A percentile compares a stretch with the other conserved stretches of the same genome.
phyloP scores from a whole-genome alignment of 768 basidiomycete species.

The Chiua virens region DNA sequence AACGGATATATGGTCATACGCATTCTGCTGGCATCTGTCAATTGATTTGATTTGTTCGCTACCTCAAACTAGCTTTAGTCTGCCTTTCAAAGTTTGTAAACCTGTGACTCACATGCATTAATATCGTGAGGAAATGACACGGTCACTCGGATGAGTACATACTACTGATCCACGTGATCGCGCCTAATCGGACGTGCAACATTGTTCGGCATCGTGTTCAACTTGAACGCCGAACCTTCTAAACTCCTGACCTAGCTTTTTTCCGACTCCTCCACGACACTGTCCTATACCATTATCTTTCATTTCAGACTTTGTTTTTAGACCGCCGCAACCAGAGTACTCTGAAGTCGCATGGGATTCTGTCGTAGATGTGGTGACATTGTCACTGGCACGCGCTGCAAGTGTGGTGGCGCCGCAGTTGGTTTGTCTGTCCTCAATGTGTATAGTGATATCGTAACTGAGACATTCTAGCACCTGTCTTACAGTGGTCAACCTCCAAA shows the following conservation, averaged over 20 bases:
- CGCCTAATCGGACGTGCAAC: not conserved
- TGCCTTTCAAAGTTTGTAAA: too few relatives aligned
- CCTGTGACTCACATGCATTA: too few relatives aligned
- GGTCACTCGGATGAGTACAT: too few relatives aligned
- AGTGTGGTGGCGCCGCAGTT: constrained; percentile 77
- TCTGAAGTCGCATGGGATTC: constrained; percentile 61
- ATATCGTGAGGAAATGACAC: too few relatives aligned
- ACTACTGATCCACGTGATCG: constrained; percentile 19
- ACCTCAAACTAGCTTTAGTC: not conserved
- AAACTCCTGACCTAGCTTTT: constrained; percentile 1
- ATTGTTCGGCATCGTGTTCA: constrained; percentile 10
- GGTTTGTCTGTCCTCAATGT: constrained; percentile 49
- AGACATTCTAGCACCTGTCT: constrained; percentile 55
- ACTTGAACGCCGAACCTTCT: not conserved
- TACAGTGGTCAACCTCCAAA: constrained; percentile 55
- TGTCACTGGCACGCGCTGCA: constrained; percentile 67
- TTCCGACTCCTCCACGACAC: not conserved
- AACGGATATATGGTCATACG: not conserved
- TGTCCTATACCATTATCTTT: not conserved
- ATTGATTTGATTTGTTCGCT: not conserved
- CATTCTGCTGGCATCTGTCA: not conserved
- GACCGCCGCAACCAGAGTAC: not conserved
- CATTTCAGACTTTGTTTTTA: not conserved
- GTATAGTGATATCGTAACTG: constrained; percentile 9
- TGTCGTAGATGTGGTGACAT: constrained; percentile 87